Percentiles rank a stretch among this genome's conserved stretches.
Evolutionary conservation across 2,329 filamentous ascomycete species (phyloP).

Genomic region (Aspergillus costaricaensis): DNA sequence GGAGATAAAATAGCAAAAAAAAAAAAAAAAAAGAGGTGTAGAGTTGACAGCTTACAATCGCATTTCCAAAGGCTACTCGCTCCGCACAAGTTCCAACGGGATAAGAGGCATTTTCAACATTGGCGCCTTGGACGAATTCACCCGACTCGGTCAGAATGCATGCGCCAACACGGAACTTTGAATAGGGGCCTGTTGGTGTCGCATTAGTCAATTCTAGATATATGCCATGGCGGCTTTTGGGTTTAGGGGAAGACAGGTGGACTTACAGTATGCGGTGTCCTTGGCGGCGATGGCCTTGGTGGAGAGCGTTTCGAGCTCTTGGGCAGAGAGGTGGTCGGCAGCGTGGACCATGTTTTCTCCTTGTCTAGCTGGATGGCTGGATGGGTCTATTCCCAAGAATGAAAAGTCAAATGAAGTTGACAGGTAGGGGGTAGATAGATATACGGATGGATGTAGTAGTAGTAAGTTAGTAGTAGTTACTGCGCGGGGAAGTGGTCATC

Average conservation of each 20-base stretch:
- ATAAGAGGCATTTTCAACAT: constrained; percentile 91
- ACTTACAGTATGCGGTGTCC: constrained; percentile 74
- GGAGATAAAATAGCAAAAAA: background rate
- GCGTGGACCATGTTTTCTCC: constrained; percentile 24
- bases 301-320: constrained; percentile 67
- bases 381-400: background rate
- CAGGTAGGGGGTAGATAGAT: background rate
- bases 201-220: background rate
- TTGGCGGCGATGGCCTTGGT: constrained; percentile 70
- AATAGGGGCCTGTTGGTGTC: constrained; percentile 68
- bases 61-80: constrained; percentile 81
- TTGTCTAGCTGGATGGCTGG: background rate
- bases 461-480: background rate
- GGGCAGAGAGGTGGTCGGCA: constrained; percentile 51
- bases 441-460: background rate
- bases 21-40: background rate
- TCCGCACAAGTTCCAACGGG: constrained; percentile 96
- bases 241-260: background rate
- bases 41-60: constrained; percentile 56
- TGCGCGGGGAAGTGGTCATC: background rate
- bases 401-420: background rate
- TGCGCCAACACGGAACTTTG: constrained; percentile 85
- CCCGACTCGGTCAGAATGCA: constrained; percentile 66
- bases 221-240: background rate
- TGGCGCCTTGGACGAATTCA: constrained; percentile 70